These are phyloP conservation scores for Bryopsis sp. DNA, from an alignment of 139 green algal species.

Conservation along the genomic window DNA sequence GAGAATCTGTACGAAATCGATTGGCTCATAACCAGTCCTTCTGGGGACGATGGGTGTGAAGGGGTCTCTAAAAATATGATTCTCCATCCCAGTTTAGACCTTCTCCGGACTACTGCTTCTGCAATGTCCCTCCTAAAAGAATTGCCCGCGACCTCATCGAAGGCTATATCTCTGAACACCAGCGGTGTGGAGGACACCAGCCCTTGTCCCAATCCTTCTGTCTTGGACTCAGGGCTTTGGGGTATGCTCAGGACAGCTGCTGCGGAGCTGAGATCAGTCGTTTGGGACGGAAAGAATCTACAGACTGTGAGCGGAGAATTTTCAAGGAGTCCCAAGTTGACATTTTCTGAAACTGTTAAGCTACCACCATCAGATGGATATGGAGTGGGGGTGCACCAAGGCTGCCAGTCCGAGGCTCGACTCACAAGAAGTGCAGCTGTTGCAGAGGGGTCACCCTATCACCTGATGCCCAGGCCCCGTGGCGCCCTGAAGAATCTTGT, in stretches of 20 bases:
- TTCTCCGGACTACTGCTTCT: too few relatives aligned
- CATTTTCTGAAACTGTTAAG: neutral
- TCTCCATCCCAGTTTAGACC: too few relatives aligned
- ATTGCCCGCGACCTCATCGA: too few relatives aligned
- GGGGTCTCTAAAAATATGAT: too few relatives aligned
- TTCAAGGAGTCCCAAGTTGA: neutral
- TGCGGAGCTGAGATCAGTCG: neutral
- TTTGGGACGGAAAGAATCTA: neutral
- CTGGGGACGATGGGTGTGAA: too few relatives aligned
- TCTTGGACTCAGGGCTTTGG: neutral
- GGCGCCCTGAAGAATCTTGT: slow-evolving; percentile 30
- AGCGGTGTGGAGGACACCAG: too few relatives aligned
- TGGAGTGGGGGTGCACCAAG: slow-evolving; percentile 12
- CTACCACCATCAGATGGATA: slow-evolving; percentile 30
- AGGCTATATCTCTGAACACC: too few relatives aligned
- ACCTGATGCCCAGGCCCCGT: slow-evolving; percentile 26
- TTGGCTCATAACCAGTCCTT: too few relatives aligned
- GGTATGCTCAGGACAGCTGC: slow-evolving; percentile 6
- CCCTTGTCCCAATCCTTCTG: too few relatives aligned
- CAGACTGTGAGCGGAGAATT: neutral
- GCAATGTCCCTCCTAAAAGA: too few relatives aligned
- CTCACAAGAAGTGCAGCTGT: slow-evolving; percentile 22
- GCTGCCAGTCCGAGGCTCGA: slow-evolving; percentile 12
- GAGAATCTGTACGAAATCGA: neutral
- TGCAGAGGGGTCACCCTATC: slow-evolving; percentile 13